Evolutionary conservation across 192 early-diverging fungal species (phyloP), one percentile per base, ranked within the genome.

Genomic region (Backusella australiensis): DNA sequence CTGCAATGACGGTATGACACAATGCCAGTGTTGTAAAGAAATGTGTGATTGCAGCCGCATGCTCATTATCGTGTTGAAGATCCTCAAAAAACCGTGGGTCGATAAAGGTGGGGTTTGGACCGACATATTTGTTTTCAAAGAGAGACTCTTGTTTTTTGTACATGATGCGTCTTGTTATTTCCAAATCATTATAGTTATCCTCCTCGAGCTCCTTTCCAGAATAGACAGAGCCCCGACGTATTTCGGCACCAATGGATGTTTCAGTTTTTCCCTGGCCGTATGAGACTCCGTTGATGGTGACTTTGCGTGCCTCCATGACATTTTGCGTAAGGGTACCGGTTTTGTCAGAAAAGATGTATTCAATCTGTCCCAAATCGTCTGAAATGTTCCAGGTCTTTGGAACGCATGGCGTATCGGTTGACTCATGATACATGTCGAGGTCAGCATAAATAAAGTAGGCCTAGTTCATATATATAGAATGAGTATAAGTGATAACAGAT

Each of bases 261-360:
- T 89, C 90, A 0, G 90, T 89, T 66, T 89, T 84, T 8, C 90
- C 90, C 9, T 86, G 52, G 67, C 96, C 96, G 72, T 97, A 97
- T 15, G 96, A 82, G 12, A 90, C 83, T n/a, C 96, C 98, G n/a
- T 90, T 91, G 69, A 97, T 95, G 0, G 94, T 93, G 80, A 95
- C 96, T 76, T 94, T 93, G 67, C 92, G 91, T 74, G 97, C 96
- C 80, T 94, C 94, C 98, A 99, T 99, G 8, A 96, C 90, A 78
- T 99, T 99, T 77, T 95, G 93, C 0, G 98, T 99, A 49, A 99
- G 81, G 2, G 98, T 99, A 8, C 98, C 97, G 0, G 98, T 99
- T 71, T 99, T 99, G 85, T 99, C 98, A 29, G 93, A 94, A 78
- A 99, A 98, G 14, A 98, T 89, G 81, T 98, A 98, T 78, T 97